These are phyloP conservation scores for Fonsecaea nubica DNA, from an alignment of 2,329 filamentous ascomycete species.

Conservation along the genomic window DNA sequence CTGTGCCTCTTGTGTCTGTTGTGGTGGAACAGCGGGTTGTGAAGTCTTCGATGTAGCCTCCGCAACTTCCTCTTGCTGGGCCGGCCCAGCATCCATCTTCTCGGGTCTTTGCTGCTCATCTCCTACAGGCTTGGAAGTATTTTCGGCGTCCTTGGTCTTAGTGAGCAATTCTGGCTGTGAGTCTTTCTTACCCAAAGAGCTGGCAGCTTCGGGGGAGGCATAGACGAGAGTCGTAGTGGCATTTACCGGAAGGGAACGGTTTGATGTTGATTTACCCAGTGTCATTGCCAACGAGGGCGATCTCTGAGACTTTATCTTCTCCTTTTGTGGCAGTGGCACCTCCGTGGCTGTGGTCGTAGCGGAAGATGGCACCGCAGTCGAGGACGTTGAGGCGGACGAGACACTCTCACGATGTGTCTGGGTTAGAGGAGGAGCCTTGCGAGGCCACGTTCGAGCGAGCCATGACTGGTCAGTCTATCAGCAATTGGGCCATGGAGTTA, in stretches of 20 bases:
- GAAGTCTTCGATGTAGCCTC: constrained; percentile 5
- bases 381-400: constrained; percentile 42
- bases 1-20: constrained; percentile 21
- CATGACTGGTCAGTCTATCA: constrained; percentile 41
- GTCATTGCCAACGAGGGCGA: constrained; percentile 53
- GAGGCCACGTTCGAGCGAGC: constrained; percentile 56
- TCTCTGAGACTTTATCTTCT: constrained; percentile 44
- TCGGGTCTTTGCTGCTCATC: constrained; percentile 19
- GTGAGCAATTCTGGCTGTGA: constrained; percentile 36
- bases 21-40: constrained; percentile 8
- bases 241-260: constrained; percentile 53
- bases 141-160: constrained; percentile 7
- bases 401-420: constrained; percentile 59
- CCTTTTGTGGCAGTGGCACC: constrained; percentile 42
- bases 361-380: background rate
- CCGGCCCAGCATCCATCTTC: constrained; percentile 10
- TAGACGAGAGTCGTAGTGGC: constrained; percentile 55
- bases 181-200: constrained; percentile 35
- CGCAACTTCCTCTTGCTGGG: background rate
- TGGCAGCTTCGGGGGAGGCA: constrained; percentile 45
- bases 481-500: background rate
- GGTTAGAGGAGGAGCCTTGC: constrained; percentile 56
- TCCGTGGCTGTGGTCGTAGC: constrained; percentile 49
- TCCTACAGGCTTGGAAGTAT: background rate
- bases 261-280: constrained; percentile 46